These are phyloP conservation scores for Sphagnum tenellum DNA, from an alignment of 225 moss, liverwort and hornwort species.

Conservation along the genomic window DNA sequence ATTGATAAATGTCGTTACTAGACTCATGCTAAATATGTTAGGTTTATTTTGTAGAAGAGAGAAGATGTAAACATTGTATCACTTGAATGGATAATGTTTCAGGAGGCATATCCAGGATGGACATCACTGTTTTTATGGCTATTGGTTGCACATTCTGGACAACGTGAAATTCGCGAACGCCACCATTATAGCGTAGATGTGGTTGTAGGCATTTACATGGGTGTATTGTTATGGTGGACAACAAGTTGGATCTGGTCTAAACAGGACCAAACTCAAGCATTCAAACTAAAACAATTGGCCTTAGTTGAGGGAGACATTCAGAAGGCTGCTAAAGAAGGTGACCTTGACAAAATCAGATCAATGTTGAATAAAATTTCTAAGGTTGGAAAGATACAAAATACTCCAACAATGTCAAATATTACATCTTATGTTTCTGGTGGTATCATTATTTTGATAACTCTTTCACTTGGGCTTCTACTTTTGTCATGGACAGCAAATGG, in stretches of 20 bases:
- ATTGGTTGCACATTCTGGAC: constrained; percentile 59
- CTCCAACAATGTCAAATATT: constrained; percentile 4
- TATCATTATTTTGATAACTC: constrained; percentile 27
- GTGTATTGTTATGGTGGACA: constrained; percentile 60
- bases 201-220: constrained; percentile 50
- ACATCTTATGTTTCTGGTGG: constrained; percentile 24
- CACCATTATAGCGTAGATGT: constrained; percentile 92
- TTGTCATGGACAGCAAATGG: constrained; percentile 68
- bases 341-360: constrained; percentile 45
- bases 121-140: constrained; percentile 60
- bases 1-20: too few relatives aligned
- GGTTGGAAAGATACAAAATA: constrained; percentile 11
- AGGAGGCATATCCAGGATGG: constrained; percentile 88
- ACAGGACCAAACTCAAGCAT: constrained; percentile 17
- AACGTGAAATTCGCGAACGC: constrained; percentile 82
- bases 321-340: constrained; percentile 68
- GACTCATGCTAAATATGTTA: too few relatives aligned
- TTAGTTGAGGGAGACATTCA: constrained; percentile 43
- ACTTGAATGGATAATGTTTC: background rate
- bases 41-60: too few relatives aligned
- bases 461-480: constrained; percentile 46
- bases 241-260: constrained; percentile 68
- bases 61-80: too few relatives aligned
- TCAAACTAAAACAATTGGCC: constrained; percentile 23
- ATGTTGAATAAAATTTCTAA: constrained; percentile 42